Evolutionary conservation across 1,284 basidiomycete species (phyloP).

Genomic region (Cryptococcus maquisensis): DNA sequence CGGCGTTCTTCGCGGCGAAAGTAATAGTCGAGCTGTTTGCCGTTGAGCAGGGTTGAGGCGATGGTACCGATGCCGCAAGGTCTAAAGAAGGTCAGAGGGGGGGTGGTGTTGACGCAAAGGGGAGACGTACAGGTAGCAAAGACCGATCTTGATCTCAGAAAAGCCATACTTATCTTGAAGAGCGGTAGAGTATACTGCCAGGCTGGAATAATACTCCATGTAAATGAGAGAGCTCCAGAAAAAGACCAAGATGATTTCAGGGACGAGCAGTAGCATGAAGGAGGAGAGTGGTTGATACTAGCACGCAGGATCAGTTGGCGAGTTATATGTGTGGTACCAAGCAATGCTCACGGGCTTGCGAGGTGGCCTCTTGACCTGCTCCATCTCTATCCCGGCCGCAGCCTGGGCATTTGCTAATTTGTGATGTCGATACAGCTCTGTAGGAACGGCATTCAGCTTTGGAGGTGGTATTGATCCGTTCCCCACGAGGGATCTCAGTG

Average conservation of each 20-base stretch:
- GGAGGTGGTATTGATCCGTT: conserved; percentile 46
- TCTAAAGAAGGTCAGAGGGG: conserved; percentile 11
- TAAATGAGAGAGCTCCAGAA: conserved; percentile 38
- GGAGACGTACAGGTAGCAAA: conserved; percentile 43
- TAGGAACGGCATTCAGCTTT: conserved; percentile 28
- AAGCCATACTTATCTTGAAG: conserved; percentile 39
- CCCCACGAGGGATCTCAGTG: conserved; percentile 45
- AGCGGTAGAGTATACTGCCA: conserved; percentile 43
- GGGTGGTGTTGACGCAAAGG: too few relatives aligned
- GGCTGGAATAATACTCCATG: conserved; percentile 41
- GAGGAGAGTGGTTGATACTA: conserved; percentile 42
- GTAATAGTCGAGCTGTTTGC: conserved; percentile 39
- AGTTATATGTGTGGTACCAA: background rate
- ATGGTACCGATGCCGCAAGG: conserved; percentile 41
- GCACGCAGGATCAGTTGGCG: too few relatives aligned
- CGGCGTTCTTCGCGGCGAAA: conserved; percentile 36
- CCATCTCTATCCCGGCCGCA: conserved; percentile 17
- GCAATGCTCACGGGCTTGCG: conserved; percentile 19
- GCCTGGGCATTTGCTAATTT: conserved; percentile 19
- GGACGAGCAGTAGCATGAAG: conserved; percentile 39
- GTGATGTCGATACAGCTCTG: conserved; percentile 20
- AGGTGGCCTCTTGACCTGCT: conserved; percentile 27
- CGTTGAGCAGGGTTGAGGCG: conserved; percentile 31
- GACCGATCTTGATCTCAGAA: conserved; percentile 44
- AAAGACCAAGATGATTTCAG: conserved; percentile 42